Percentiles rank a stretch among this genome's conserved stretches.
These are phyloP conservation scores for Didymellaceae sp. DNA, from an alignment of 2,329 filamentous ascomycete species.

Conservation along the genomic window DNA sequence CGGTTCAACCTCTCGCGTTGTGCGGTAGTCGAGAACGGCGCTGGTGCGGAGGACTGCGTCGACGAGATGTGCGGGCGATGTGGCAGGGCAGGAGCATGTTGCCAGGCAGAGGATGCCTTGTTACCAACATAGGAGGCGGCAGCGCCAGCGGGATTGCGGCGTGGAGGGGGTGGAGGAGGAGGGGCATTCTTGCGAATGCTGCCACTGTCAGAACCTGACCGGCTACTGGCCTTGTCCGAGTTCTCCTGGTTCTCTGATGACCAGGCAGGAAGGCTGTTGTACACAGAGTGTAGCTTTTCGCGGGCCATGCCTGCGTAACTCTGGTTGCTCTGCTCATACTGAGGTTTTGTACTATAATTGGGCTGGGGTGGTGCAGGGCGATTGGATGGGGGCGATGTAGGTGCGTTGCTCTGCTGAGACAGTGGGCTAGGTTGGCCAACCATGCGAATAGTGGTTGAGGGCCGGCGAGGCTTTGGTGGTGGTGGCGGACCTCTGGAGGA, in stretches of 20 bases:
- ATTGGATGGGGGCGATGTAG: slow-evolving; percentile 40
- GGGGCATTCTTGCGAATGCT: slow-evolving; percentile 26
- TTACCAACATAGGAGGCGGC: slow-evolving; percentile 49
- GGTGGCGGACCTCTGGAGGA: slow-evolving; percentile 30
- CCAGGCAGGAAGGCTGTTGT: slow-evolving; percentile 49
- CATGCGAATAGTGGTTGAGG: slow-evolving; percentile 29
- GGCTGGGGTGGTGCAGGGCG: slow-evolving; percentile 39
- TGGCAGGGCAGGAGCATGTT: slow-evolving; percentile 40
- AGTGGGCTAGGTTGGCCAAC: slow-evolving; percentile 34
- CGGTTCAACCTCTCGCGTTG: slow-evolving; percentile 32
- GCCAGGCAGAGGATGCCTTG: slow-evolving; percentile 46
- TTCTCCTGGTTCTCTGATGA: slow-evolving; percentile 30
- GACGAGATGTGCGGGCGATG: slow-evolving; percentile 32
- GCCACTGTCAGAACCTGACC: slow-evolving; percentile 14
- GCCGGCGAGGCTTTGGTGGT: slow-evolving; percentile 43
- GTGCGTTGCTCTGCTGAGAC: slow-evolving; percentile 29
- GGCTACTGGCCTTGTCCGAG: slow-evolving; percentile 18
- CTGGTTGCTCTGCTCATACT: slow-evolving; percentile 40
- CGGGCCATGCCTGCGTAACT: slow-evolving; percentile 48
- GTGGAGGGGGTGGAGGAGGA: slow-evolving; percentile 46
- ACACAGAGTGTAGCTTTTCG: slow-evolving; percentile 49
- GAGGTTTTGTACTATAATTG: slow-evolving; percentile 27
- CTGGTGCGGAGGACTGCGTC: slow-evolving; percentile 28
- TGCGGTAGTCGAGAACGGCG: slow-evolving; percentile 37
- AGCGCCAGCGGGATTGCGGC: slow-evolving; percentile 46